phyloP scores from a whole-genome alignment of 1,139 yeast genomes.

The Zhuliangozyma parablackwelliae region DNA sequence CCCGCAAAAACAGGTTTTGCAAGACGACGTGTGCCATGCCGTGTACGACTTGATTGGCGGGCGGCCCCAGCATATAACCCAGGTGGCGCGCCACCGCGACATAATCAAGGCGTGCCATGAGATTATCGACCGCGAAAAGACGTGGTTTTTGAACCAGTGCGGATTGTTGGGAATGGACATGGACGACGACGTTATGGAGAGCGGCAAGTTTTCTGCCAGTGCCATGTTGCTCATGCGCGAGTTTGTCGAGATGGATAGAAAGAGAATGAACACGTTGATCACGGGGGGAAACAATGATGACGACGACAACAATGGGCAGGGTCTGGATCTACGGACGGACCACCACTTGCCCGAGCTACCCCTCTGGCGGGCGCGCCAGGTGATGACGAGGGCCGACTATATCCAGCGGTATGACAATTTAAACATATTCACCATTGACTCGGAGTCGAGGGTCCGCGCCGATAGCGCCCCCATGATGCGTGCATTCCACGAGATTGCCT shows the following conservation, averaged over 20 bases:
- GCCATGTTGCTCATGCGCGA: conserved; percentile 75
- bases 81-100: conserved; percentile 65
- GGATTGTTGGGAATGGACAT: conserved; percentile 70
- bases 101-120: conserved; percentile 62
- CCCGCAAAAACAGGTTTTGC: conserved; percentile 29
- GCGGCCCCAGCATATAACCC: conserved; percentile 75
- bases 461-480: conserved; percentile 89
- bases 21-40: conserved; percentile 42
- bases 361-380: conserved; percentile 77
- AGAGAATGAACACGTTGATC: conserved; percentile 27
- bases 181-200: conserved; percentile 90
- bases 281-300: conserved; percentile 13
- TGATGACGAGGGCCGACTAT: conserved; percentile 82
- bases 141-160: conserved; percentile 83
- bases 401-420: conserved; percentile 71
- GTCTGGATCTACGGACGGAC: conserved; percentile 17
- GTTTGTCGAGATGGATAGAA: conserved; percentile 64
- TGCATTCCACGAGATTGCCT: conserved; percentile 75
- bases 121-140: conserved; percentile 73
- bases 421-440: conserved; percentile 75
- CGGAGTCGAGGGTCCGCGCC: conserved; percentile 69
- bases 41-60: conserved; percentile 78
- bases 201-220: conserved; percentile 71
- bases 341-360: conserved; percentile 71
- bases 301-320: no score